These are phyloP conservation scores for Sicyos baderoa DNA, from an alignment of 306 rosid genomes.

Conservation along the genomic window DNA sequence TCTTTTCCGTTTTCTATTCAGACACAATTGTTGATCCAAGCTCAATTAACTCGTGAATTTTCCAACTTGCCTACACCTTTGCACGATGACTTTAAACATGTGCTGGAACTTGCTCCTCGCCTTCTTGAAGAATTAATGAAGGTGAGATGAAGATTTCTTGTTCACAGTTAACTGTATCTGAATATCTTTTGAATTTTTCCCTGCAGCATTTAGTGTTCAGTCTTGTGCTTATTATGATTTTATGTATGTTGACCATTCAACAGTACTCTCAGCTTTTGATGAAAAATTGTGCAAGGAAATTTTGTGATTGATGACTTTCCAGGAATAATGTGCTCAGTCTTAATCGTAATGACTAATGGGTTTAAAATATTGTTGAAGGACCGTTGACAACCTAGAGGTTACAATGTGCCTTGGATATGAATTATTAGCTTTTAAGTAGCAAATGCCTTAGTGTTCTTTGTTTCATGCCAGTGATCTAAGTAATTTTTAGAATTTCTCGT, in stretches of 20 bases:
- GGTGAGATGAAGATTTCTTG: conserved; percentile 33
- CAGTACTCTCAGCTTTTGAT: background rate
- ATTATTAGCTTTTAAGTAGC: background rate
- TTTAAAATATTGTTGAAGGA: background rate
- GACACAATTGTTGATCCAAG: conserved; percentile 96
- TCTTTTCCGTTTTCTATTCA: conserved; percentile 33
- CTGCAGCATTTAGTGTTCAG: background rate
- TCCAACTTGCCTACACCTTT: conserved; percentile 62
- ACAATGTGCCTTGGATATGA: background rate
- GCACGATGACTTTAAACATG: conserved; percentile 69
- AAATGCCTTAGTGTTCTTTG: background rate
- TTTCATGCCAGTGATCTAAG: background rate
- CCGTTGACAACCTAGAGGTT: background rate
- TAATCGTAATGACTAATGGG: background rate
- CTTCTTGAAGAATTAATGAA: conserved; percentile 98
- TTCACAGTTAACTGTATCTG: background rate
- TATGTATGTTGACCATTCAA: background rate
- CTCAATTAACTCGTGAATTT: conserved; percentile 79
- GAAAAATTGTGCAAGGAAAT: background rate
- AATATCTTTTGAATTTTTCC: background rate
- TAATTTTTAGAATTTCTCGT: background rate
- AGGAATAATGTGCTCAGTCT: background rate
- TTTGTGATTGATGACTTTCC: background rate
- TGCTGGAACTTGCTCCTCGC: conserved; percentile 87
- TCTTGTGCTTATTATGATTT: background rate